These are phyloP conservation scores for Pseudohyphozyma bogoriensis DNA, from an alignment of 768 basidiomycete species.

Conservation along the genomic window DNA sequence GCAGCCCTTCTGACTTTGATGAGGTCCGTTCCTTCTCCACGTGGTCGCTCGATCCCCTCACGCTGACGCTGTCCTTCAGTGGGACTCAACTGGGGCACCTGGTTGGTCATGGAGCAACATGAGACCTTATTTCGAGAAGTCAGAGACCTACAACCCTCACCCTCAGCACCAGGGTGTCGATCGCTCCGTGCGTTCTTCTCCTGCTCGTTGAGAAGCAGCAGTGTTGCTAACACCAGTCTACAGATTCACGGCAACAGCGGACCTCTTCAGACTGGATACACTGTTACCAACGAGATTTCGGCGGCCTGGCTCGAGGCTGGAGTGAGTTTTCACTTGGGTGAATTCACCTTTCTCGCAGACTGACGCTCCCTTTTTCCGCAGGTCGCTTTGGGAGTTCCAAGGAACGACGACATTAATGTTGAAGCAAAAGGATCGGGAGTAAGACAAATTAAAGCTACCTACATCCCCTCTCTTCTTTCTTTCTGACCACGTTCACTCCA, in stretches of 20 bases:
- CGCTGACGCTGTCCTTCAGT: not conserved
- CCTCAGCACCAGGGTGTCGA: conserved; percentile 16
- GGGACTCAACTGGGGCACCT: not conserved
- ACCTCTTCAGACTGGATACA: conserved; percentile 11
- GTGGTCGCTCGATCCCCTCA: not conserved
- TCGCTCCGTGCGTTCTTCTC: conserved; percentile 3
- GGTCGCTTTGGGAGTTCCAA: conserved; percentile 5
- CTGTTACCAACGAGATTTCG: conserved; percentile 9
- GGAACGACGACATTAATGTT: conserved; percentile 18
- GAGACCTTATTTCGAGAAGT: conserved; percentile 28
- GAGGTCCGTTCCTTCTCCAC: conserved; percentile 1
- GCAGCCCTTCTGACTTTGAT: conserved; percentile 27
- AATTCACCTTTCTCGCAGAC: not conserved
- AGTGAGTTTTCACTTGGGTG: not conserved
- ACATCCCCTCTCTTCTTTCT: not conserved
- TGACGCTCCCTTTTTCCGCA: not conserved
- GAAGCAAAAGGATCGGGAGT: conserved; percentile 9
- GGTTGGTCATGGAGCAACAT: not conserved
- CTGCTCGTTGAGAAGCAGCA: not conserved
- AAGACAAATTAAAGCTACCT: conserved; percentile 10
- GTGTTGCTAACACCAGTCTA: not conserved
- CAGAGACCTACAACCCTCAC: conserved; percentile 21
- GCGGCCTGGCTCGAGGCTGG: conserved; percentile 10
- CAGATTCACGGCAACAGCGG: conserved; percentile 20
- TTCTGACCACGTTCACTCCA: not conserved